Base-by-base conservation (phyloP, 768 basidiomycete genomes). In the Phaeotremella fagi region DNA sequence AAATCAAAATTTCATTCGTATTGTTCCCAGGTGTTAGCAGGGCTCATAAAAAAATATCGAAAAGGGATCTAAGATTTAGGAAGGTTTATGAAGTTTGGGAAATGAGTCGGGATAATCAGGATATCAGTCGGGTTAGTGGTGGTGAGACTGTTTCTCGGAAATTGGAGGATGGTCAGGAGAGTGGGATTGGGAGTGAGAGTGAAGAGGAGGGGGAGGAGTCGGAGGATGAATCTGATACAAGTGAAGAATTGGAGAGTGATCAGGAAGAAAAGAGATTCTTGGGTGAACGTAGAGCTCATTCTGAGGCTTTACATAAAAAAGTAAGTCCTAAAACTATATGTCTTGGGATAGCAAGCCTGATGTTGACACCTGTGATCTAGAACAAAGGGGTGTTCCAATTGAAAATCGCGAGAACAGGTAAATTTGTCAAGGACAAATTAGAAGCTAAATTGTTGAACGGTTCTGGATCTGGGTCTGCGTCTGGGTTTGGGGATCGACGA, bases 351-450 rank as follows among this genome's bases (percentile, higher is more conserved):
- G 7, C 31, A 33, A 7, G 31, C 31, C 9, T 33, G 31, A 43
- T 41, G 38, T 18, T 41, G 38, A 41, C 38, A 41, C 22, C 38
- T 12, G 7, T 12, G 7, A 12, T 22, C 38, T 80, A 82, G 60
- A 80, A 85, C 63, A 79, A 81, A 3, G 83, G 84, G 1, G 68
- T 85, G 44, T 82, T 84, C 81, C 83, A 84, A 69, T 79, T 80
- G 72, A 79, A 80, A 56, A 78, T 78, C 5, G 78, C 77, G 50
- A 75, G 84, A 50, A 83, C 82, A 16, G 75, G 82, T 24, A 79
- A 78, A 42, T 83, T 81, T 79, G 61, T 82, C 41, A 82, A 80
- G 52, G 79, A 80, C 59, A 79, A 77, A 29, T 66, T 82, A 1
- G 79, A 81, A 56, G 74, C 63, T 14, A 68, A 67, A 46, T 24